These are phyloP conservation scores for Zopfia rhizophila DNA, from an alignment of 2,329 filamentous ascomycete genomes.

Conservation along the genomic window DNA sequence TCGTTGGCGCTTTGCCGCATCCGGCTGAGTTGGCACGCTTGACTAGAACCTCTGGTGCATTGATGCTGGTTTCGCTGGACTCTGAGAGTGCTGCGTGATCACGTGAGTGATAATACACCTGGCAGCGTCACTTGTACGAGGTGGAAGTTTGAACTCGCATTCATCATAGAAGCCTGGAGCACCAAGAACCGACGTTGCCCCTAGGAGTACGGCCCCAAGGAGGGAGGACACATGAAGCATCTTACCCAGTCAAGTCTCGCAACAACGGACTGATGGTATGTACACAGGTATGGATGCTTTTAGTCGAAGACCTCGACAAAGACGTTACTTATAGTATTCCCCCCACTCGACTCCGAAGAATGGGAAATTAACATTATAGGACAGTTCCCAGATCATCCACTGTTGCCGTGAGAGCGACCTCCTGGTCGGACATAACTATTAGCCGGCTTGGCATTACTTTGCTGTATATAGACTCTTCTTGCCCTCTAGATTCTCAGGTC, in stretches of 20 bases:
- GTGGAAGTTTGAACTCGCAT: slow-evolving; percentile 8
- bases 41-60: slow-evolving; percentile 2
- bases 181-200: slow-evolving; percentile 16
- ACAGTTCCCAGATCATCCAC: too few species aligned
- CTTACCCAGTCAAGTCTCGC: too few species aligned
- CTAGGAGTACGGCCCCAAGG: slow-evolving; percentile 17
- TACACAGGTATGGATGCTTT: neutral
- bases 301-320: neutral
- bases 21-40: slow-evolving; percentile 27
- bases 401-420: too few species aligned
- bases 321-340: neutral
- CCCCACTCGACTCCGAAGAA: neutral
- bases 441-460: too few species aligned
- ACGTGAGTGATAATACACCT: too few species aligned
- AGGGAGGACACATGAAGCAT: slow-evolving; percentile 17
- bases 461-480: too few species aligned
- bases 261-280: too few species aligned
- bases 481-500: too few species aligned
- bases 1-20: slow-evolving; percentile 26
- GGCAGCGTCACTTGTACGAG: slow-evolving; percentile 1
- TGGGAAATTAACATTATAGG: too few species aligned
- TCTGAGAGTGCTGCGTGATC: slow-evolving; percentile 2
- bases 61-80: neutral
- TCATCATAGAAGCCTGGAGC: slow-evolving; percentile 19
- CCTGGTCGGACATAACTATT: too few species aligned